Evolutionary conservation across 2,329 filamentous ascomycete genomes (phyloP), one percentile per base, ranked within the genome.

Genomic region (Epichloe baconii): DNA sequence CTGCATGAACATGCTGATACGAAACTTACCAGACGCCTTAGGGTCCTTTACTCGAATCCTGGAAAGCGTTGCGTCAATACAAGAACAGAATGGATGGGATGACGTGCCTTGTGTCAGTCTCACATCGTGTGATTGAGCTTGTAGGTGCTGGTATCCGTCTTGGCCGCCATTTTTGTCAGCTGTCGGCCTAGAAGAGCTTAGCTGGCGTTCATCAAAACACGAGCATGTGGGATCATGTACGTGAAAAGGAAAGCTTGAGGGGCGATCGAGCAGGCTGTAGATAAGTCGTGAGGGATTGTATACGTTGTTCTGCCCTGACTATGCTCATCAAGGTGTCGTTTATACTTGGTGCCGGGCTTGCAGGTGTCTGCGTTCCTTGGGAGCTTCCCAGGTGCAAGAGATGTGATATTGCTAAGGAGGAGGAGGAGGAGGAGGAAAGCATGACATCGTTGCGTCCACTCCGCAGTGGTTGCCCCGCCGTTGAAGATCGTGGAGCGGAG

Each of bases 31-130:
- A 40, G 85, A 88, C 64, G 76, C 80, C 70, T 90, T 84, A 11
- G 91, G 91, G 71, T 98, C 89, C 71, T 97, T 97, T 64, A 97
- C 86, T 67, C 91, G 85, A 66, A 95, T 76, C 88, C 88, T 93
- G 56, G 5, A 31, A 48, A 31, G 50, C 52, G 14, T 40, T 12
- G 42, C 6, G 48, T 57, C 35, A 62, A 49, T n/a, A 54, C n/a
- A 8, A 21, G 3, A 44, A 34, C 36, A 14, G n/a, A 2, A 21
- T 1, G n/a, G 3, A 21, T 1, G 6, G 10, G 3, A 14, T 10
- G 10, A 6, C 3, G n/a, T 8, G 14, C 14, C n/a, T 34, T 2
- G 6, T 40, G 35, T 3, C 34, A 5, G 19, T 48, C 76, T 64
- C 64, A 81, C 91, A 97, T 97, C 52, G 86, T 86, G 74, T 93